Evolutionary conservation across 768 basidiomycete species (phyloP).

Genomic region (Pholiota microspora): DNA sequence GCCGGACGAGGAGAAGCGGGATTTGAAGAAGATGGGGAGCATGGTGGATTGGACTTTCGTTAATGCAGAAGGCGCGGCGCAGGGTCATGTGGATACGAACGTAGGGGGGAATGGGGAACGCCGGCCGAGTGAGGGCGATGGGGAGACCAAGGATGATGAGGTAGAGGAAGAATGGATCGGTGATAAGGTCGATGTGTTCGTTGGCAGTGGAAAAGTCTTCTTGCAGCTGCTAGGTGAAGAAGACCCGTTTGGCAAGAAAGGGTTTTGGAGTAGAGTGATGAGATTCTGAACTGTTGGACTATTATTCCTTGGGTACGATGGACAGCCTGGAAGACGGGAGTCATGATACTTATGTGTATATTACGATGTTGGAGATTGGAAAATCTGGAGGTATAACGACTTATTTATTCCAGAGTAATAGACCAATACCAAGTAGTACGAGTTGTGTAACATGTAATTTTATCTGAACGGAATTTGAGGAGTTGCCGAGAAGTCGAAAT

Average conservation of each 20-base stretch:
- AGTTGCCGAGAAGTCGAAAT: not conserved
- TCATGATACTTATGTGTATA: no score
- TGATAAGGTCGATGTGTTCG: slow-evolving; percentile 19
- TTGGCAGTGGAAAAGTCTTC: slow-evolving; percentile 20
- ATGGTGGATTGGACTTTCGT: not conserved
- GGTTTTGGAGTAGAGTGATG: slow-evolving; percentile 14
- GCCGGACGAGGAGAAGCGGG: not conserved
- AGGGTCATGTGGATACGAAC: not conserved
- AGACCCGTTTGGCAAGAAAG: slow-evolving; percentile 18
- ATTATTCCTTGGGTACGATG: no score
- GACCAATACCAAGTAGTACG: no score
- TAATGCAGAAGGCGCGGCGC: not conserved
- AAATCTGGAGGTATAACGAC: no score
- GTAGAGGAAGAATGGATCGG: slow-evolving; percentile 20
- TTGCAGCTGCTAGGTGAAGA: slow-evolving; percentile 21
- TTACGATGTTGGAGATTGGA: no score
- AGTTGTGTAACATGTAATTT: no score
- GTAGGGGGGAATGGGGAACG: not conserved
- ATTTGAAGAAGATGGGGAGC: not conserved
- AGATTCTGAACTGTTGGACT: not conserved
- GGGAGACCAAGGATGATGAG: slow-evolving; percentile 2
- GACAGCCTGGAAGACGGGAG: no score
- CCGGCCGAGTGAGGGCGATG: not conserved
- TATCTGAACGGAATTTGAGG: not conserved
- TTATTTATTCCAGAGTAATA: no score